Conservation (phyloP, 345 rosid genomes). For the Bruguiera sexangula region DNA sequence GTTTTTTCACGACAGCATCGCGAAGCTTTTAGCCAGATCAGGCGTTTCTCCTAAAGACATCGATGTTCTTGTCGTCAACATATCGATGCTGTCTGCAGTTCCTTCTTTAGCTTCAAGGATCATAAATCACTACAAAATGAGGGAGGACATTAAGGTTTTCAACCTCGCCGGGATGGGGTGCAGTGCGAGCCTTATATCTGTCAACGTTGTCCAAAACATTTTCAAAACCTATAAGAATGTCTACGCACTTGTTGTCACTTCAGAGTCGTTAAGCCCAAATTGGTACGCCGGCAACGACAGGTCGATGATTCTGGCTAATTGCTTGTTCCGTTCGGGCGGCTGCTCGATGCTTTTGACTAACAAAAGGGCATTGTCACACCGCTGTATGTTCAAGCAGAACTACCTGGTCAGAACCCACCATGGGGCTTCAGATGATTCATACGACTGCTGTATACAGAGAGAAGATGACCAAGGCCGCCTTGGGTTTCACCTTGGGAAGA, state of each 20-base stretch:
- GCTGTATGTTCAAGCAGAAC: conserved; percentile 64
- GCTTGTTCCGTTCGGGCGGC: conserved; percentile 82
- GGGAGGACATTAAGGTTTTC: conserved; percentile 59
- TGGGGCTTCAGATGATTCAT: conserved; percentile 72
- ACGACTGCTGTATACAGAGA: conserved; percentile 55
- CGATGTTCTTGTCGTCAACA: conserved; percentile 73
- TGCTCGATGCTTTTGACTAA: conserved; percentile 71
- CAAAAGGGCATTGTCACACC: conserved; percentile 43
- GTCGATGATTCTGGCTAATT: conserved; percentile 86
- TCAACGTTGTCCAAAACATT: conserved; percentile 58
- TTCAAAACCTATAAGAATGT: conserved; percentile 51
- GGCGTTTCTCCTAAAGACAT: conserved; percentile 62
- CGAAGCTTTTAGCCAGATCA: conserved; percentile 53
- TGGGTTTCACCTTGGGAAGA: conserved; percentile 71
- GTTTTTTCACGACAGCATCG: conserved; percentile 59
- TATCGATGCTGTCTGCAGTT: conserved; percentile 58
- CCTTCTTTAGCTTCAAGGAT: conserved; percentile 69
- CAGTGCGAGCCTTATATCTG: conserved; percentile 77
- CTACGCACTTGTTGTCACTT: conserved; percentile 58
- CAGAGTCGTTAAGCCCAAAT: conserved; percentile 76
- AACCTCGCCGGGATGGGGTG: conserved; percentile 91
- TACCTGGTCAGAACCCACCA: conserved; percentile 84
- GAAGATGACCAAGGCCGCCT: conserved; percentile 64
- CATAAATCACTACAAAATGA: conserved; percentile 74
- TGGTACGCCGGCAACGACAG: conserved; percentile 80